A percentile compares a stretch with the other conserved stretches of the same genome.
Evolutionary conservation across 164 flowering plant genomes (phyloP).

Genomic region (Chimonanthus praecox): DNA sequence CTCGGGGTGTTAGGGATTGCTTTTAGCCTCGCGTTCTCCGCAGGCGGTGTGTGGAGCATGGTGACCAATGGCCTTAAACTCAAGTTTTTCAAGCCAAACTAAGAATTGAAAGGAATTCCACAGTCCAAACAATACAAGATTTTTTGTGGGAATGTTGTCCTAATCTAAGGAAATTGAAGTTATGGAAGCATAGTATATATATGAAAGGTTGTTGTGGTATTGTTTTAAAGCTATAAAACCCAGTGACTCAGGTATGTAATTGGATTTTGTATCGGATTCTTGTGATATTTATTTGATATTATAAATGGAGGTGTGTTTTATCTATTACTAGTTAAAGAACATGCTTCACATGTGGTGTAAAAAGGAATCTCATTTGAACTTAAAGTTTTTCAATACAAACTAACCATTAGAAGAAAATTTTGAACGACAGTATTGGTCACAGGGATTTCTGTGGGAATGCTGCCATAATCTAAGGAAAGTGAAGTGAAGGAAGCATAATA

Average conservation of each 20-base stretch:
- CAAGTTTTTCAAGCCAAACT: conserved; percentile 70
- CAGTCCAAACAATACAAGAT: background rate
- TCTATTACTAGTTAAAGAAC: too few species aligned
- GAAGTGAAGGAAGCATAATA: background rate
- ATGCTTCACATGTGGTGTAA: too few species aligned
- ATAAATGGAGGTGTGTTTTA: too few species aligned
- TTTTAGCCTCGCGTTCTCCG: conserved; percentile 86
- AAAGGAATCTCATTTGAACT: too few species aligned
- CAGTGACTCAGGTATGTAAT: background rate
- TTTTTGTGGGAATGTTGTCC: background rate
- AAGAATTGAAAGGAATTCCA: conserved; percentile 4
- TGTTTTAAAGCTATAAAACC: background rate
- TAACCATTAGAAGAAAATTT: too few species aligned
- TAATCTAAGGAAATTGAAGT: background rate
- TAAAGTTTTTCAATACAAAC: too few species aligned
- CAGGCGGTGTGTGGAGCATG: conserved; percentile 95
- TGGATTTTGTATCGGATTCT: background rate
- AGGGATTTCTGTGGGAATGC: background rate
- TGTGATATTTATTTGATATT: background rate
- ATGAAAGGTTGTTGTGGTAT: background rate
- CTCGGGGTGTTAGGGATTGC: conserved; percentile 88
- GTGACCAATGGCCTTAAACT: conserved; percentile 80
- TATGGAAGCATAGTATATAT: background rate
- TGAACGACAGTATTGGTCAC: background rate
- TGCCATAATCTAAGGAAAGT: background rate